Base-by-base conservation (phyloP, 1,139 yeast species). In the Suhomyces maxii region DNA sequence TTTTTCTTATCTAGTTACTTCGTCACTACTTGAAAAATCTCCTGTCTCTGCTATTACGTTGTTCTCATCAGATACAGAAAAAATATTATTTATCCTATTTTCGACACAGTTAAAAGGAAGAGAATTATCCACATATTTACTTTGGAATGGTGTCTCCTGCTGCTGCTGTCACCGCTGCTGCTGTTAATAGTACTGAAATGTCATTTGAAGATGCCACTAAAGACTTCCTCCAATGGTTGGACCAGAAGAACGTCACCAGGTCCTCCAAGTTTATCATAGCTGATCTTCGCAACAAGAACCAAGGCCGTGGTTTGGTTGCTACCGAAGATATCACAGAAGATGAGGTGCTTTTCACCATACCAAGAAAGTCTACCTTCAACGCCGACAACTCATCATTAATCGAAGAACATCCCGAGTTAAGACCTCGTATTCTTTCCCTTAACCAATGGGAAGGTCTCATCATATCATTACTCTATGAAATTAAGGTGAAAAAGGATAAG, bases 221-320 rank as follows among this genome's bases (percentile, higher is more conserved):
- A 3, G 56, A 58, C 1, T 88, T 83, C 57, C 50, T 60, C 11
- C 34, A 57, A 1, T 87, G 96, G 96, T 68, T 89, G 32, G 48
- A 55, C 8, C 50, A 52, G 0, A 65, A 71, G 6, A 80, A 76
- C 1, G 77, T 78, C 10, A 59, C 55, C 13, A 64, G 88, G 6
- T 79, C 88, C 1, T 69, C 80, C 2, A 83, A 84, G 50, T 68
- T 89, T 9, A 57, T 64, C 18, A 70, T 91, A 7, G 74, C 69
- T 2, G 96, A 91, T 63, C 72, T 80, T 40, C 71, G 96, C 40
- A 47, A 55, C 1, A 54, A 61, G 10, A 68, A 76, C 40, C 90
- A 88, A 63, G 98, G 98, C 12, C 76, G 97, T 35, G 96, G 95
- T 7, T 64, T 93, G 10, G 63, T 84, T 8, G 95, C 97, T 0